A percentile compares a stretch with the other conserved stretches of the same genome.
Conservation (phyloP, 768 basidiomycete genomes). For the Macrolepiota dolichaula region DNA sequence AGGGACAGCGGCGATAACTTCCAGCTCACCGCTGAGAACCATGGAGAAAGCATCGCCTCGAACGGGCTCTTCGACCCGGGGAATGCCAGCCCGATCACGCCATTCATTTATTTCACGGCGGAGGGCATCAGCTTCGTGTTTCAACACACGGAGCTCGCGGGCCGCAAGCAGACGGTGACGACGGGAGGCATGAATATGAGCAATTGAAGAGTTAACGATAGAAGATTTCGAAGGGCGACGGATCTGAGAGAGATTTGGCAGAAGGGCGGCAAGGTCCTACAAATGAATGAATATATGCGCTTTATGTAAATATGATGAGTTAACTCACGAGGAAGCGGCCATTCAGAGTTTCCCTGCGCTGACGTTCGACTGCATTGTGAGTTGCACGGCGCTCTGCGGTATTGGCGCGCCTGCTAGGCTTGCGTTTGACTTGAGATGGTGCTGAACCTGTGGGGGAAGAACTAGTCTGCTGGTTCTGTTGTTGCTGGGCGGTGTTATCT, state of each 20-base stretch:
- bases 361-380: slow-evolving; percentile 96
- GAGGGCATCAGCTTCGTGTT: slow-evolving; percentile 81
- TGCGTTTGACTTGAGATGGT: slow-evolving; percentile 59
- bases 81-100: slow-evolving; percentile 74
- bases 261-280: slow-evolving; percentile 81
- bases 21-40: slow-evolving; percentile 68
- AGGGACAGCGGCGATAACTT: slow-evolving; percentile 49
- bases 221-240: slow-evolving; percentile 94
- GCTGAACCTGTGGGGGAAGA: slow-evolving; percentile 17
- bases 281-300: background rate
- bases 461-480: slow-evolving; percentile 10
- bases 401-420: slow-evolving; percentile 86
- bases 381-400: slow-evolving; percentile 95
- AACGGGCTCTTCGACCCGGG: slow-evolving; percentile 68
- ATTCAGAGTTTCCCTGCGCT: slow-evolving; percentile 90
- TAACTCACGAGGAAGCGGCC: slow-evolving; percentile 77
- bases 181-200: slow-evolving; percentile 80
- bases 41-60: slow-evolving; percentile 71
- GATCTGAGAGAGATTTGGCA: slow-evolving; percentile 88
- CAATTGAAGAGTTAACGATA: slow-evolving; percentile 95
- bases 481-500: slow-evolving; percentile 6
- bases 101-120: slow-evolving; percentile 92
- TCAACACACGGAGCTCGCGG: slow-evolving; percentile 75
- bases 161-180: slow-evolving; percentile 80
- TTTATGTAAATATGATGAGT: slow-evolving; percentile 1